A percentile compares a stretch with the other conserved stretches of the same genome.
Conservation (phyloP, 2,329 filamentous ascomycete genomes). For the Aspergillus ruber region DNA sequence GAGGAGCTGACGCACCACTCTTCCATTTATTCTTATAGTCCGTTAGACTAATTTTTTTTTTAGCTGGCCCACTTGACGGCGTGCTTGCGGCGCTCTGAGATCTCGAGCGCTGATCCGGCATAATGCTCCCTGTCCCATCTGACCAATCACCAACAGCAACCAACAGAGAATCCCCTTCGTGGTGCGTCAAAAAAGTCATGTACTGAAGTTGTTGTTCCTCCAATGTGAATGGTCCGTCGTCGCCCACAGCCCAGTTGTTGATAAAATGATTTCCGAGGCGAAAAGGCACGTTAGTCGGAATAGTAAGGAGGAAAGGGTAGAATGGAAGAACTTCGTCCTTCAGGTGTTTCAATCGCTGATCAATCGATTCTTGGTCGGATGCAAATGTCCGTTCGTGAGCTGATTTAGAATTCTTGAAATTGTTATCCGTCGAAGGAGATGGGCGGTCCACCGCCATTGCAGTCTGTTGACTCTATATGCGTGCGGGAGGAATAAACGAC, state of each 20-base stretch:
- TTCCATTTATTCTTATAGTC: constrained; percentile 55
- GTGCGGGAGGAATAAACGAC: background rate
- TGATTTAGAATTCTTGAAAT: constrained; percentile 18
- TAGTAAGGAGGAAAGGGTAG: constrained; percentile 41
- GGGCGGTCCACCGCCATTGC: constrained; percentile 36
- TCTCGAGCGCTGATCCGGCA: constrained; percentile 36
- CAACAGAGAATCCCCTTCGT: constrained; percentile 48
- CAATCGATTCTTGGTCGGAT: constrained; percentile 24
- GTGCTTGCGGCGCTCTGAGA: constrained; percentile 34
- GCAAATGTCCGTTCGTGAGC: constrained; percentile 13
- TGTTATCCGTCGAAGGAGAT: constrained; percentile 21
- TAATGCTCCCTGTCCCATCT: constrained; percentile 42
- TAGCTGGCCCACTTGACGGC: constrained; percentile 36
- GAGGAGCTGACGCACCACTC: constrained; percentile 22
- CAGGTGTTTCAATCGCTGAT: constrained; percentile 33
- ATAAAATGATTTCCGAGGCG: constrained; percentile 36
- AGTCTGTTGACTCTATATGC: constrained; percentile 15
- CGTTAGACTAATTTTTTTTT: constrained; percentile 57
- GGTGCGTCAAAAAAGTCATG: constrained; percentile 55
- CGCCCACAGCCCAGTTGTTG: constrained; percentile 43
- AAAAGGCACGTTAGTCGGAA: constrained; percentile 42
- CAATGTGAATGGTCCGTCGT: constrained; percentile 47
- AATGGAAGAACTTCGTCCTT: constrained; percentile 38
- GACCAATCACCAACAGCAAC: constrained; percentile 51
- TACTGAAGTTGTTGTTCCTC: constrained; percentile 57